Evolutionary conservation across 176 grass and related monocot genomes (phyloP).

Genomic region (Carex parvula): DNA sequence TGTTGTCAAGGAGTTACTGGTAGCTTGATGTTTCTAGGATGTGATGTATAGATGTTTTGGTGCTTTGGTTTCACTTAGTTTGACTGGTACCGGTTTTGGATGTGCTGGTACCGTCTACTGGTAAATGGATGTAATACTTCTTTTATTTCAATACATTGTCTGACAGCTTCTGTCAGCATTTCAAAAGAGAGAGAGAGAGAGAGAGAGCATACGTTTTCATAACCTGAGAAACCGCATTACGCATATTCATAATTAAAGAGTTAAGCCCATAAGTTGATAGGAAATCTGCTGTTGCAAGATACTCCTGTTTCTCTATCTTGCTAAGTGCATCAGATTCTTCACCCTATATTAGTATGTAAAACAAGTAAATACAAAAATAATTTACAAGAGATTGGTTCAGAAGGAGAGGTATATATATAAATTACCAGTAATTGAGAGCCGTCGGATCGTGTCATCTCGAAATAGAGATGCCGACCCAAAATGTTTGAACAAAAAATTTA

Average conservation of each 20-base stretch:
- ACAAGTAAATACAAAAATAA: not conserved
- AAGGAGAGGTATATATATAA: not conserved
- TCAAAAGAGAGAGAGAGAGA: not conserved
- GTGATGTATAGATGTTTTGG: too few species aligned
- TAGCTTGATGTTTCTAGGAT: too few species aligned
- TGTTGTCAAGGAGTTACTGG: too few species aligned
- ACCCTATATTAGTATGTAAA: not conserved
- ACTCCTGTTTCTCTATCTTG: conserved; percentile 29
- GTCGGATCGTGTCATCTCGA: conserved; percentile 23
- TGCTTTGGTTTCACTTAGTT: too few species aligned
- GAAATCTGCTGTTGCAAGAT: conserved; percentile 24
- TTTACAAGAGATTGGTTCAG: conserved; percentile 1
- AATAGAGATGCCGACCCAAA: conserved; percentile 29
- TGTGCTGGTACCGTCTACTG: too few species aligned
- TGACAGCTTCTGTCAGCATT: too few species aligned
- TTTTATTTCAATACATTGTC: too few species aligned
- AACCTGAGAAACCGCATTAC: conserved; percentile 14
- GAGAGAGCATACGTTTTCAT: conserved; percentile 16
- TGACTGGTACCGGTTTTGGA: too few species aligned
- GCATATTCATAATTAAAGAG: conserved; percentile 29
- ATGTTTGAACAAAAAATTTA: too few species aligned
- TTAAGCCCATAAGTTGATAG: conserved; percentile 15
- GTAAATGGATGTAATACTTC: too few species aligned
- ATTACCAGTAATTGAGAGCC: not conserved
- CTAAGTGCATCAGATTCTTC: conserved; percentile 24